Evolutionary conservation across 2,329 filamentous ascomycete species (phyloP).

Genomic region (Hymenoscyphus scutula): DNA sequence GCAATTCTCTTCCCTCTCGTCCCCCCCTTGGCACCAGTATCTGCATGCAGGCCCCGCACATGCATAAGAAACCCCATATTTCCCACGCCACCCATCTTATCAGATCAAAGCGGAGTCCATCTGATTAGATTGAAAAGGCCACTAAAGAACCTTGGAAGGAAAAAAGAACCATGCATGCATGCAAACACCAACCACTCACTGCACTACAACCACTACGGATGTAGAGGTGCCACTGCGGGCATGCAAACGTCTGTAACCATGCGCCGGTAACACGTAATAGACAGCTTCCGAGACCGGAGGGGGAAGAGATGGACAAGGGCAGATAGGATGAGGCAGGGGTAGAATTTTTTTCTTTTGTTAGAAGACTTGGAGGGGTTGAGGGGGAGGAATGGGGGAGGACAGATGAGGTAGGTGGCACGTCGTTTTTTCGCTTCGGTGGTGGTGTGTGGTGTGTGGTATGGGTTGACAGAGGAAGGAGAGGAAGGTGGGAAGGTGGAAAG

Average conservation of each 20-base stretch:
- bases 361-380: neutral
- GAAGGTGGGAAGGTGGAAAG: neutral
- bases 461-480: neutral
- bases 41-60: no score
- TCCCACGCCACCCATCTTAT: conserved; percentile 4
- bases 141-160: no score
- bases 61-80: neutral
- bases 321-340: neutral
- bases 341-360: neutral
- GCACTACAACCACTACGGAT: no score
- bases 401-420: neutral
- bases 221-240: no score
- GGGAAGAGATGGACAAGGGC: no score
- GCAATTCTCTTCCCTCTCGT: no score
- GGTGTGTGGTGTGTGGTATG: neutral
- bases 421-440: neutral
- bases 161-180: no score
- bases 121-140: conserved; percentile 3
- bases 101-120: neutral
- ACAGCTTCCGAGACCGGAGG: neutral
- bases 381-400: neutral
- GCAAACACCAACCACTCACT: no score
- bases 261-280: no score
- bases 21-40: no score
- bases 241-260: no score